These are phyloP conservation scores for Erodium maritimum DNA, from an alignment of 345 rosid species.

Conservation along the genomic window DNA sequence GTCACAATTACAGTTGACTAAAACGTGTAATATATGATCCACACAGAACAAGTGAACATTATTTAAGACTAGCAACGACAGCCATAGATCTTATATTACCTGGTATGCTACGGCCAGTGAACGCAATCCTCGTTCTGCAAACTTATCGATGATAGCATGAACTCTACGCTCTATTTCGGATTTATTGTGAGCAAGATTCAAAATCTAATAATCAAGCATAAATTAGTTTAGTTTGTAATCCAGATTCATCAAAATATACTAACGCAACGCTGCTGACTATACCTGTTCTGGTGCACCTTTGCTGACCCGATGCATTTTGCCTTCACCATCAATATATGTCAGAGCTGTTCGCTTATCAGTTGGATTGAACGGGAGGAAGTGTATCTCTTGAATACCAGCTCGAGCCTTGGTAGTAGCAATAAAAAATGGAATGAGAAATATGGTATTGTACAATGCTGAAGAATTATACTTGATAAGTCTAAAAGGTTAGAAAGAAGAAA, in stretches of 20 bases:
- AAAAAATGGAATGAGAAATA: not conserved
- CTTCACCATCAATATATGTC: not conserved
- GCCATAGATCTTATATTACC: not conserved
- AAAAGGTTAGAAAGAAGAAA: not conserved
- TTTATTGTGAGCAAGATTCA: not conserved
- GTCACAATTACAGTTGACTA: not conserved
- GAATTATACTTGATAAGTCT: no score
- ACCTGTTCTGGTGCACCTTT: not conserved
- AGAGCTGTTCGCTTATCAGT: not conserved
- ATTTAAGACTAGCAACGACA: not conserved
- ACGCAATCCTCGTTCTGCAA: not conserved
- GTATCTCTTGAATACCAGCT: not conserved
- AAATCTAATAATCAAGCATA: not conserved
- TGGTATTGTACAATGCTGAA: not conserved
- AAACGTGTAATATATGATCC: no score
- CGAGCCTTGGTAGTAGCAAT: not conserved
- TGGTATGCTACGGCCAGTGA: not conserved
- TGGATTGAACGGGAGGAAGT: not conserved
- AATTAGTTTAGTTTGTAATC: not conserved
- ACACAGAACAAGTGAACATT: not conserved
- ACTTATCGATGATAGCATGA: not conserved
- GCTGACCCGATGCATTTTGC: not conserved
- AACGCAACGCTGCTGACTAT: not conserved
- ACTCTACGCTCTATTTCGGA: not conserved
- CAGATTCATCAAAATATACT: not conserved